Evolutionary conservation across 1,284 basidiomycete species (phyloP).

Genomic region (Trichosporon sp.): DNA sequence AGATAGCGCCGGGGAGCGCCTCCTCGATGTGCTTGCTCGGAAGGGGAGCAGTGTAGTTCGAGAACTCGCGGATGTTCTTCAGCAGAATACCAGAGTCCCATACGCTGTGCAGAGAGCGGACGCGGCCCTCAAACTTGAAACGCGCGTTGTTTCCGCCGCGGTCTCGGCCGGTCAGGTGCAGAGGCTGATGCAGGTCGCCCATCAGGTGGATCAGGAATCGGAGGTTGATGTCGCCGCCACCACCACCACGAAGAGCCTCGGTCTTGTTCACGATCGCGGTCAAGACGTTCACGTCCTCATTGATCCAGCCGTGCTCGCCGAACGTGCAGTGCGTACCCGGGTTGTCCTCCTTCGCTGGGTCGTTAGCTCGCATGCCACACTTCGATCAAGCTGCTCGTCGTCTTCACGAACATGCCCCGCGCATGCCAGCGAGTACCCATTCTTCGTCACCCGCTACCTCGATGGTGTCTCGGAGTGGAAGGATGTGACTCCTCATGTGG

Average conservation of each 20-base stretch:
- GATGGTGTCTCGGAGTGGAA: neutral
- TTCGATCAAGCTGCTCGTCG: neutral
- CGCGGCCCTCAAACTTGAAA: conserved; percentile 69
- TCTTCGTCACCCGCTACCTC: neutral
- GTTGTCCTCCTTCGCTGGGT: conserved; percentile 62
- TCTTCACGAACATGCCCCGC: neutral
- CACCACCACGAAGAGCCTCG: conserved; percentile 46
- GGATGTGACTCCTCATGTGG: neutral
- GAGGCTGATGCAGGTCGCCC: conserved; percentile 87
- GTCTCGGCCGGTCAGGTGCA: conserved; percentile 82
- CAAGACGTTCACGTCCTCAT: conserved; percentile 70
- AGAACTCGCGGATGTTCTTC: conserved; percentile 71
- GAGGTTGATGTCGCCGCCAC: conserved; percentile 63
- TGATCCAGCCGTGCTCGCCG: conserved; percentile 74
- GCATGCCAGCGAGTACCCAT: neutral
- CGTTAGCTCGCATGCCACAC: neutral
- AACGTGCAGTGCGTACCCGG: conserved; percentile 75
- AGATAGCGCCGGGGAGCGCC: conserved; percentile 75
- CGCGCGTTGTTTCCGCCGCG: conserved; percentile 77
- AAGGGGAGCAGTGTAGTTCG: conserved; percentile 74
- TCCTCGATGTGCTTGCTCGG: conserved; percentile 68
- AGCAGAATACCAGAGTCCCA: conserved; percentile 84
- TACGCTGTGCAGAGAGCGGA: conserved; percentile 71
- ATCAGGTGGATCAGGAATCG: conserved; percentile 88
- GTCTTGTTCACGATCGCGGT: conserved; percentile 75